Conservation (phyloP, 2,329 filamentous ascomycete species). For the Pyrenophora seminiperda region DNA sequence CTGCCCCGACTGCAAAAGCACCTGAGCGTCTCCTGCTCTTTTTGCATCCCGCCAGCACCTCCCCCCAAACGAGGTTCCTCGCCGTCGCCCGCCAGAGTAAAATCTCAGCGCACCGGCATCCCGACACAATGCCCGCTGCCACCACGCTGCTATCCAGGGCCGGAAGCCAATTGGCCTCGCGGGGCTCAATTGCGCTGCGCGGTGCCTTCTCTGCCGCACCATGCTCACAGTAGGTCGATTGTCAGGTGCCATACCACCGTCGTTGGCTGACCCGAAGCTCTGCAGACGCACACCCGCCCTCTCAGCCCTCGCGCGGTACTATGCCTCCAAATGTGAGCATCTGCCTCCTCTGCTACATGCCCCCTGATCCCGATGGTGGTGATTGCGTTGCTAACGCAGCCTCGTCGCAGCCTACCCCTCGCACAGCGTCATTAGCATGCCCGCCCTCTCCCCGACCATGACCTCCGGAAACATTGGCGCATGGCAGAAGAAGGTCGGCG, state of each 20-base stretch:
- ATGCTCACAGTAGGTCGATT: constrained; percentile 32
- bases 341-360: neutral
- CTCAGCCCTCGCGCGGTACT: constrained; percentile 67
- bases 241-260: constrained; percentile 32
- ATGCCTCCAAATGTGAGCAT: constrained; percentile 69
- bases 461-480: constrained; percentile 91
- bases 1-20: constrained; percentile 17
- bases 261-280: constrained; percentile 33
- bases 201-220: constrained; percentile 51
- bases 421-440: constrained; percentile 97
- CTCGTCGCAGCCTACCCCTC: constrained; percentile 79
- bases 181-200: constrained; percentile 51
- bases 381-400: constrained; percentile 37
- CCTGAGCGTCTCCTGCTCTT: constrained; percentile 29
- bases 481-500: constrained; percentile 98
- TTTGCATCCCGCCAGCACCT: constrained; percentile 28
- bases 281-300: constrained; percentile 57
- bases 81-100: constrained; percentile 21
- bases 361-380: constrained; percentile 1
- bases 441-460: constrained; percentile 97
- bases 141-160: constrained; percentile 53
- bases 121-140: constrained; percentile 60
- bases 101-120: constrained; percentile 37
- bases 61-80: constrained; percentile 13
- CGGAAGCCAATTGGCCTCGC: constrained; percentile 51